Conservation (phyloP, 2,329 filamentous ascomycete species). For the Sarocladium kiliense region DNA sequence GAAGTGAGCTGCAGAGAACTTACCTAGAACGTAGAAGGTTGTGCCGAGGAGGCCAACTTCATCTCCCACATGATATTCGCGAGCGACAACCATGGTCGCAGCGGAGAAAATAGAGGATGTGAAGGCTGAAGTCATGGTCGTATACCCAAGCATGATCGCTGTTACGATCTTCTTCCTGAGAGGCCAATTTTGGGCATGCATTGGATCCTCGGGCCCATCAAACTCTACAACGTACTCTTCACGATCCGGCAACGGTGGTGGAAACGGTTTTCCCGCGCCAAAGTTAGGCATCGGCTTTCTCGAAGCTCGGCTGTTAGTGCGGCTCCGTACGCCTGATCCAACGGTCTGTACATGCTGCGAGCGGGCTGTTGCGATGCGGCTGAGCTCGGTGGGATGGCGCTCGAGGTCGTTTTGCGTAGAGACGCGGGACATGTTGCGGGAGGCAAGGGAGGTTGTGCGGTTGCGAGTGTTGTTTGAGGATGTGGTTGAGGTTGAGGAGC, state of each 20-base stretch:
- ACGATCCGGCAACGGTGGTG: conserved; percentile 61
- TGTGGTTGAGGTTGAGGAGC: conserved; percentile 45
- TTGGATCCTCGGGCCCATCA: conserved; percentile 73
- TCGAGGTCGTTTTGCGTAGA: conserved; percentile 64
- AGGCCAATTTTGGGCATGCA: conserved; percentile 87
- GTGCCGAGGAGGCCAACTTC: conserved; percentile 62
- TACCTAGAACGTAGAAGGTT: conserved; percentile 61
- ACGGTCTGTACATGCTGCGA: conserved; percentile 70
- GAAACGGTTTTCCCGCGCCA: conserved; percentile 70
- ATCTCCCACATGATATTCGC: conserved; percentile 52
- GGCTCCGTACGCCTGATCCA: conserved; percentile 39
- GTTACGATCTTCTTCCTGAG: conserved; percentile 70
- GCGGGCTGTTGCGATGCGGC: conserved; percentile 64
- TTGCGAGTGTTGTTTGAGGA: conserved; percentile 32
- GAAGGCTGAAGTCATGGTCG: conserved; percentile 67
- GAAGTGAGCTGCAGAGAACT: neutral
- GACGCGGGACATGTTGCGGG: conserved; percentile 51
- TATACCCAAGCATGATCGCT: conserved; percentile 65
- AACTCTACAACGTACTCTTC: conserved; percentile 84
- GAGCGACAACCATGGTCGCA: conserved; percentile 52
- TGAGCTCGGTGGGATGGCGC: conserved; percentile 62
- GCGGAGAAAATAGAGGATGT: conserved; percentile 71
- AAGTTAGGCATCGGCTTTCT: conserved; percentile 61
- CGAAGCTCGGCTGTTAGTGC: conserved; percentile 40
- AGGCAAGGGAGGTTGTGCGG: conserved; percentile 22